These are phyloP conservation scores for Clathrus columnatus DNA, from an alignment of 768 basidiomycete species.

Conservation along the genomic window DNA sequence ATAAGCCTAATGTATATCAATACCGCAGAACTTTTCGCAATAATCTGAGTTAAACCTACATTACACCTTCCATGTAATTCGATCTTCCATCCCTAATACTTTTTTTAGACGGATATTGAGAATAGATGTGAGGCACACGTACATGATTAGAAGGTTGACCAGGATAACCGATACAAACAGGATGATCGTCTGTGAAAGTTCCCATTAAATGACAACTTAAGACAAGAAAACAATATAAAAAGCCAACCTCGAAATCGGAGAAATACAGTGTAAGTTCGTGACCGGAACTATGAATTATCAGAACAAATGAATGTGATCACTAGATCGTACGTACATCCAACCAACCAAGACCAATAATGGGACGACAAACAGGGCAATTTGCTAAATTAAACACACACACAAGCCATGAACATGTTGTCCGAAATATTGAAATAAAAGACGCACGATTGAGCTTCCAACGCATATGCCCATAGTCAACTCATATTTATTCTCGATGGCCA, in stretches of 20 bases:
- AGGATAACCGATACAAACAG: conserved; percentile 85
- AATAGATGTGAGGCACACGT: conserved; percentile 19
- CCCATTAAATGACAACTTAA: not conserved
- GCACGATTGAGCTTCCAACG: conserved; percentile 72
- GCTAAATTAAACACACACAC: conserved; percentile 30
- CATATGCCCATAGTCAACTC: conserved; percentile 71
- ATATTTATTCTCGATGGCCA: conserved; percentile 75
- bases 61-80: conserved; percentile 89
- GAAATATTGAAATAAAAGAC: conserved; percentile 21
- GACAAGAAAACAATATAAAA: not conserved
- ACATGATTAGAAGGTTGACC: conserved; percentile 76
- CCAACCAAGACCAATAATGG: conserved; percentile 83
- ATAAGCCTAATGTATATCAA: conserved; percentile 23
- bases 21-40: no score
- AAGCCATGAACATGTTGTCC: not conserved
- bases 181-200: conserved; percentile 59
- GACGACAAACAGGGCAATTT: conserved; percentile 82
- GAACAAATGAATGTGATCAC: conserved; percentile 4
- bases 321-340: conserved; percentile 55
- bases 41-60: conserved; percentile 29
- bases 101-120: not conserved
- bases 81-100: conserved; percentile 67
- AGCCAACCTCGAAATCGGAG: conserved; percentile 67
- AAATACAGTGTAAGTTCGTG: conserved; percentile 78
- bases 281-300: conserved; percentile 35